phyloP scores from a whole-genome alignment of 345 rosid genomes.

The Psidium friedrichsthalianum region DNA sequence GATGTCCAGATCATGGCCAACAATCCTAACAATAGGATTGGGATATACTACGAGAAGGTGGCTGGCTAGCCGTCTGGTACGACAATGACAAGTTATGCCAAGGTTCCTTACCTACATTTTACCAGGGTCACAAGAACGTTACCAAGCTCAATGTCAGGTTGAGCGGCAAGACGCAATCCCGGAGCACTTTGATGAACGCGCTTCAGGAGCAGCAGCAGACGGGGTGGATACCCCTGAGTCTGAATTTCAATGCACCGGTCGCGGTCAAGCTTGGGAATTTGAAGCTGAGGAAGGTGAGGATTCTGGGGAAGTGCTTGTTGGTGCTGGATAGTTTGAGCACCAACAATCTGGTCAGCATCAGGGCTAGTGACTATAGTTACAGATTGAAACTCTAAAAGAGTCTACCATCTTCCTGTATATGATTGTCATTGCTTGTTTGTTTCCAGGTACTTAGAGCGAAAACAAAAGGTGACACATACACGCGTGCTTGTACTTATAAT shows the following conservation, averaged over 20 bases:
- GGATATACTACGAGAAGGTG: slow-evolving; percentile 62
- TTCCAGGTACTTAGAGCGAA: neutral
- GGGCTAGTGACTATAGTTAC: slow-evolving; percentile 59
- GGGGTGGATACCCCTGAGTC: slow-evolving; percentile 57
- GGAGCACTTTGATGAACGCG: slow-evolving; percentile 54
- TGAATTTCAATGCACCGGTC: slow-evolving; percentile 53
- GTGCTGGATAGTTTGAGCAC: slow-evolving; percentile 62
- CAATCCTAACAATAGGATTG: slow-evolving; percentile 66
- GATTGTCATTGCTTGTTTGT: neutral
- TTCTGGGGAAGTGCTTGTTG: slow-evolving; percentile 56
- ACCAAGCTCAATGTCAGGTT: slow-evolving; percentile 45
- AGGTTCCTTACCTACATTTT: slow-evolving; percentile 64
- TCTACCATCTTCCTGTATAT: neutral
- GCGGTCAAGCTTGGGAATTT: slow-evolving; percentile 49
- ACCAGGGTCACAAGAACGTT: slow-evolving; percentile 60
- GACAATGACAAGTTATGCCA: slow-evolving; percentile 35
- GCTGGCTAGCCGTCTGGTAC: slow-evolving; percentile 56
- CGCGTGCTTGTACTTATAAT: neutral
- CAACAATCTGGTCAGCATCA: slow-evolving; percentile 38
- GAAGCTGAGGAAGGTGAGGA: slow-evolving; percentile 52
- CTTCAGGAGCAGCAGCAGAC: slow-evolving; percentile 67
- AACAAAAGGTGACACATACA: neutral
- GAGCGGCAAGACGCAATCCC: slow-evolving; percentile 35
- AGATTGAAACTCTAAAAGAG: slow-evolving; percentile 30
- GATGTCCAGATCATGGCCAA: slow-evolving; percentile 56